Conservation (phyloP, 106 monocot species). For the Platanthera guangdongensis region DNA sequence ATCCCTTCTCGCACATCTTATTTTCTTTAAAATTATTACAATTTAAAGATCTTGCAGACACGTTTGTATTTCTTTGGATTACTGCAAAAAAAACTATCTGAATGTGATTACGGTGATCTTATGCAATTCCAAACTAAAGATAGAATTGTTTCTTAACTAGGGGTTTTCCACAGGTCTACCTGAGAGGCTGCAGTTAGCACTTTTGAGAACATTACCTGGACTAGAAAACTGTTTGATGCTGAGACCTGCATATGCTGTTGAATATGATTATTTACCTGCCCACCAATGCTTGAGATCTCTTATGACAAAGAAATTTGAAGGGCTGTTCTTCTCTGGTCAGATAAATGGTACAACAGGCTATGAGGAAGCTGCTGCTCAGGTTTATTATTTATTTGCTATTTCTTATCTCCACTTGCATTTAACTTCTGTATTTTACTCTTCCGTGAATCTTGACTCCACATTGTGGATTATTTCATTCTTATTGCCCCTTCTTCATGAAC, state of each 20-base stretch:
- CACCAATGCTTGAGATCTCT: constrained; percentile 90
- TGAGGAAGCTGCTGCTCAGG: constrained; percentile 99
- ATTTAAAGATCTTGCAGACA: too few relatives aligned
- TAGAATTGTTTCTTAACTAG: constrained; percentile 28
- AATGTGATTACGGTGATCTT: too few relatives aligned
- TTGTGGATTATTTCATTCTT: too few relatives aligned
- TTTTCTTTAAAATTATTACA: too few relatives aligned
- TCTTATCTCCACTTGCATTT: background rate
- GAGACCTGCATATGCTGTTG: constrained; percentile 95
- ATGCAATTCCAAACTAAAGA: too few relatives aligned
- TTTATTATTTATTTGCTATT: constrained; percentile 6
- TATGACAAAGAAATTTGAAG: constrained; percentile 91
- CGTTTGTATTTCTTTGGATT: too few relatives aligned
- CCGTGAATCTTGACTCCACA: too few relatives aligned
- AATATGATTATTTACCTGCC: constrained; percentile 91
- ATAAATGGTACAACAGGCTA: constrained; percentile 98
- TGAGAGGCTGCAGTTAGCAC: constrained; percentile 78
- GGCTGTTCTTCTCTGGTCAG: constrained; percentile 95
- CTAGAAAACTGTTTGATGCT: constrained; percentile 88
- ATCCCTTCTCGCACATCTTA: too few relatives aligned
- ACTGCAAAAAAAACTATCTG: too few relatives aligned
- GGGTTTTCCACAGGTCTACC: constrained; percentile 97
- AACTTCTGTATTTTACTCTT: background rate
- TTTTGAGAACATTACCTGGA: constrained; percentile 85
- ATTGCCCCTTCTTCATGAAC: too few relatives aligned